Conservation (phyloP, 2,329 filamentous ascomycete genomes). For the Calonectria naviculata region DNA sequence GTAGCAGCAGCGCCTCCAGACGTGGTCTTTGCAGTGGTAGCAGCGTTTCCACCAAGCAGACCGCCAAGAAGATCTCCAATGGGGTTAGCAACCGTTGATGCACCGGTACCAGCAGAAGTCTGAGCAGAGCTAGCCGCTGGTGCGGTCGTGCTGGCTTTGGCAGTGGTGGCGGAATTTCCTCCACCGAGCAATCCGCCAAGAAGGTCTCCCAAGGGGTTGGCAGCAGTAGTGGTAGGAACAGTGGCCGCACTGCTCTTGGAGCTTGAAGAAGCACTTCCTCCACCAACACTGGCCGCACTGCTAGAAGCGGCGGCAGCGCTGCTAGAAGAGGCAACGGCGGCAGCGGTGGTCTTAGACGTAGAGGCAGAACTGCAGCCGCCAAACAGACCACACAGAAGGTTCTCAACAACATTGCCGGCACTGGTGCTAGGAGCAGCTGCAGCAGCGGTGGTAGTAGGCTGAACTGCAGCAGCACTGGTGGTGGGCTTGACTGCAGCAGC, state of each 20-base stretch:
- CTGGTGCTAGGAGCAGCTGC: neutral
- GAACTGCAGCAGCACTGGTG: neutral
- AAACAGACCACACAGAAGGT: neutral
- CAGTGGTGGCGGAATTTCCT: neutral
- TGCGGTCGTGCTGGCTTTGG: no score
- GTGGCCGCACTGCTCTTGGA: neutral
- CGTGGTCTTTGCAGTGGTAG: no score
- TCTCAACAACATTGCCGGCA: neutral
- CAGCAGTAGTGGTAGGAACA: neutral
- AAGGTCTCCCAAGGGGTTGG: neutral
- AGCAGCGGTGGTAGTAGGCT: neutral
- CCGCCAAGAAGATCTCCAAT: neutral
- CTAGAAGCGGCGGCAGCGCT: neutral
- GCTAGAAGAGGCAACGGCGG: neutral
- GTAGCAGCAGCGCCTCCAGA: no score
- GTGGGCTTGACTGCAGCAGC: neutral
- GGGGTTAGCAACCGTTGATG: neutral
- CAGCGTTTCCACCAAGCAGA: neutral
- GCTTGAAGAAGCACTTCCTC: neutral
- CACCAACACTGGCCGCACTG: neutral
- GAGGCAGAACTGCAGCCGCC: neutral
- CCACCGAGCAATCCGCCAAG: neutral
- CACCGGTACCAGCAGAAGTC: neutral
- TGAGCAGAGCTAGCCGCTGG: neutral
- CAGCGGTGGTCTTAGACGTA: neutral